Evolutionary conservation across 164 flowering plant genomes (phyloP), one percentile per base, ranked within the genome.

Genomic region (Litsea cubeba): DNA sequence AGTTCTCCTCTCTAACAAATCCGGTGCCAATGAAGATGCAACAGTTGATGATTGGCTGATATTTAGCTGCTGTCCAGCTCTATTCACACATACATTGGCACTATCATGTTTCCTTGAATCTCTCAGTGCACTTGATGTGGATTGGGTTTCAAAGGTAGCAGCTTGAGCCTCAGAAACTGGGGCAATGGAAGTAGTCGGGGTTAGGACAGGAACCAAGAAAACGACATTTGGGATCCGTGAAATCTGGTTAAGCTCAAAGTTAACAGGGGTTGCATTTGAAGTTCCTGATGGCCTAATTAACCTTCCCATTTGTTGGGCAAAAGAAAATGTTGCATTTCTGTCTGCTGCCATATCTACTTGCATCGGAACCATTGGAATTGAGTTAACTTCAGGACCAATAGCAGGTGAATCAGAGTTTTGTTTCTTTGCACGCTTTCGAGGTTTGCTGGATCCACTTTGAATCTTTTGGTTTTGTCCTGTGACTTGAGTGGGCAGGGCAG

Each of bases 371-470:
- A 25, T 71, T 57, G 74, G 50, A 50, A 74, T 32, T 24, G 67
- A 35, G 68, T 49, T 74, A 66, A 12, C 60, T 72, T 77, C 77
- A 65, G 78, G 40, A 62, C 50, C 71, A 71, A 66, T 65, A 65
- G 68, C 71, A 17, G 79, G 62, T 15, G 73, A 49, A 49, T 24
- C 64, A 35, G 74, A 22, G 67, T 24, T 79, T 62, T 81, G 89
- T 68, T 85, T 90, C 79, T 78, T 91, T 51, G 88, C 90, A 76
- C 90, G 83, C 10, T 87, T 87, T n/a, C 90, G 79, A n/a, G 90
- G 83, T 58, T 83, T 72, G 74, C 83, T 89, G 28, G 60, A 72
- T 68, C 81, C 90, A 80, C 81, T 75, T 50, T 77, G 86, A 68
- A 76, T 62, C 76, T 78, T 87, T 66, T 84, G 79, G 62, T 81